Conservation (phyloP, 2,329 filamentous ascomycete genomes). For the Rosellinia necatrix region DNA sequence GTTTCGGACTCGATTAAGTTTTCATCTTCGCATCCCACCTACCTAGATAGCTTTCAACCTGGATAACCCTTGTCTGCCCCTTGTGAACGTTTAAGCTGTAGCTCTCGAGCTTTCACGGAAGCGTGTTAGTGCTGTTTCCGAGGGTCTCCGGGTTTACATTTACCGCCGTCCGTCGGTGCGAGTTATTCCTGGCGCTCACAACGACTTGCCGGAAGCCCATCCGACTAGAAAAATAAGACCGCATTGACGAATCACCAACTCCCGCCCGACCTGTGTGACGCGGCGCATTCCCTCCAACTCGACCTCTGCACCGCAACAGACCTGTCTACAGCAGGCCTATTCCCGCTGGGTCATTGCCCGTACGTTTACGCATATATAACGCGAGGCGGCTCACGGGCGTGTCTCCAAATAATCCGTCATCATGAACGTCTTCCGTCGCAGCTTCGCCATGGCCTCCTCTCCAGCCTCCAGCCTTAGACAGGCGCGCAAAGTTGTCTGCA, state of each 20-base stretch:
- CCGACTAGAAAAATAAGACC: slow-evolving; percentile 25
- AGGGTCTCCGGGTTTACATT: slow-evolving; percentile 16
- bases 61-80: not conserved
- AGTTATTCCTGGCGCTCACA: slow-evolving; percentile 1
- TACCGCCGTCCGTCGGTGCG: slow-evolving; percentile 8
- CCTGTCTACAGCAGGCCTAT: not conserved
- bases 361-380: slow-evolving; percentile 15
- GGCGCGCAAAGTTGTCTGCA: slow-evolving; percentile 82
- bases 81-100: no score
- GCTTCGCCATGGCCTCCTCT: slow-evolving; percentile 42
- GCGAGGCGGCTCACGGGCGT: not conserved
- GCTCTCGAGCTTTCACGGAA: slow-evolving; percentile 20
- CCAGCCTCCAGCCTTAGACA: slow-evolving; percentile 55
- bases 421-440: slow-evolving; percentile 44
- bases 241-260: slow-evolving; percentile 24
- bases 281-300: slow-evolving; percentile 3
- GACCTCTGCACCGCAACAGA: slow-evolving; percentile 7
- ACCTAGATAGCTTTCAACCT: no score
- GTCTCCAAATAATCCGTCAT: slow-evolving; percentile 2
- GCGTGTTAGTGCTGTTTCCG: slow-evolving; percentile 17
- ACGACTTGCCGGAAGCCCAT: slow-evolving; percentile 20
- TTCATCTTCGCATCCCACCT: no score
- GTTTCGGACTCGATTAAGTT: no score
- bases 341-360: slow-evolving; percentile 1
- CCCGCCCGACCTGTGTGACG: slow-evolving; percentile 1